Evolutionary conservation across 352 stramenopile species (phyloP).

Genomic region (Globisporangium heterothallicum): DNA sequence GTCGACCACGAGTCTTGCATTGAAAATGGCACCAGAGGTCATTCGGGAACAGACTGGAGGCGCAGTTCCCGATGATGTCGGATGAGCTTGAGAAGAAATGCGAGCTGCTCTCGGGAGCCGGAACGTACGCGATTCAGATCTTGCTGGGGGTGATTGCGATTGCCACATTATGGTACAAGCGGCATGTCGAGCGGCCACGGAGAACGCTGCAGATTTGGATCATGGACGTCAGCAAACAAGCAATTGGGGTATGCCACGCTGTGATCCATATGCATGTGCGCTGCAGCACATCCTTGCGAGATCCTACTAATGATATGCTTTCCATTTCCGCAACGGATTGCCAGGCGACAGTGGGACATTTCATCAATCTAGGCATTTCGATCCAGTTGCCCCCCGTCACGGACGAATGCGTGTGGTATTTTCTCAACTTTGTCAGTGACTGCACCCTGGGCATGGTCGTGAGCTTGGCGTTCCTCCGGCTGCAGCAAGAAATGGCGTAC

Average conservation of each 20-base stretch:
- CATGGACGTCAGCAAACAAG: constrained; percentile 83
- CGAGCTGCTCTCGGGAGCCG: constrained; percentile 56
- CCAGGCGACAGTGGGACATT: constrained; percentile 52
- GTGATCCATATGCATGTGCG: neutral
- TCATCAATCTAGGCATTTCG: constrained; percentile 68
- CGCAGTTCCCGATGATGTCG: constrained; percentile 3
- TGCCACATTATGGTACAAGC: constrained; percentile 80
- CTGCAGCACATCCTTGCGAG: neutral
- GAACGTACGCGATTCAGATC: constrained; percentile 68
- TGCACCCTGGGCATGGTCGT: constrained; percentile 80
- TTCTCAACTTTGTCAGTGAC: constrained; percentile 79
- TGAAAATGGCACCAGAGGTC: neutral
- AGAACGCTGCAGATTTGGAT: constrained; percentile 69
- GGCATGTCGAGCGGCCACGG: constrained; percentile 65
- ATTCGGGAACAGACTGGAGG: neutral
- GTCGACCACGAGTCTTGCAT: too few relatives aligned
- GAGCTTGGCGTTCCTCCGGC: constrained; percentile 61
- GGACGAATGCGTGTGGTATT: constrained; percentile 85
- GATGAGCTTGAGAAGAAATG: constrained; percentile 31
- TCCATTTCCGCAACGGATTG: neutral
- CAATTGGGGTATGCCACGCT: constrained; percentile 41
- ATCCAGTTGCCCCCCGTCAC: constrained; percentile 70
- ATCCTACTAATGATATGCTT: too few relatives aligned
- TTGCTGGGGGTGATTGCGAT: constrained; percentile 61
- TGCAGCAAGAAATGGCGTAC: constrained; percentile 73